A percentile compares a stretch with the other conserved stretches of the same genome.
These are phyloP conservation scores for Fusarium burgessii DNA, from an alignment of 2,329 filamentous ascomycete genomes.

Conservation along the genomic window DNA sequence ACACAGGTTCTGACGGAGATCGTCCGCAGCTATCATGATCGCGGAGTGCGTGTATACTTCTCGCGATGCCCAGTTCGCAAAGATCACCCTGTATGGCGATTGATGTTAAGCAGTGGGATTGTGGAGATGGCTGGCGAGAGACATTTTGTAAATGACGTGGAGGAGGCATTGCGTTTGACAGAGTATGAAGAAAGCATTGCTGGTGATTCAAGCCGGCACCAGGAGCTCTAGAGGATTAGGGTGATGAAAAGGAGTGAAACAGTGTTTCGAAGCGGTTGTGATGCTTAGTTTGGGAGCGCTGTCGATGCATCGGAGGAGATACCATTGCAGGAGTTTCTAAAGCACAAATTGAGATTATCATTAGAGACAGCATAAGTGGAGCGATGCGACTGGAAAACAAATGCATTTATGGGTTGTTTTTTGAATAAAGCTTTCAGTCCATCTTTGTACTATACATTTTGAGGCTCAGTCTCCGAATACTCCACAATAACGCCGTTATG, in stretches of 20 bases:
- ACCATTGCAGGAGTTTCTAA: slow-evolving; percentile 20
- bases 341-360: slow-evolving; percentile 2
- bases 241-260: not conserved
- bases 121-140: slow-evolving; percentile 80
- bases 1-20: slow-evolving; percentile 94
- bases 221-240: slow-evolving; percentile 9
- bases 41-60: slow-evolving; percentile 83
- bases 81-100: slow-evolving; percentile 71
- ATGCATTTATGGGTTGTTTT: not conserved
- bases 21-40: slow-evolving; percentile 80
- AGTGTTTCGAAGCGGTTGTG: not conserved
- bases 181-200: slow-evolving; percentile 73
- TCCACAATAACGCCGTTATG: not conserved
- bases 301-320: slow-evolving; percentile 20
- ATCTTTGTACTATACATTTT: not conserved
- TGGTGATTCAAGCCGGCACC: slow-evolving; percentile 39
- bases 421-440: not conserved
- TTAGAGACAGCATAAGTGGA: slow-evolving; percentile 9
- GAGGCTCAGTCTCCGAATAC: not conserved
- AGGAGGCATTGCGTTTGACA: slow-evolving; percentile 84
- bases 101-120: slow-evolving; percentile 85
- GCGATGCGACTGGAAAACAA: not conserved
- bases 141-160: slow-evolving; percentile 85
- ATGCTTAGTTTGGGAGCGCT: not conserved
- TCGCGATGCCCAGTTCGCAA: slow-evolving; percentile 64